Evolutionary conservation across 306 rosid species (phyloP), one percentile per base, ranked within the genome.

Genomic region (Pachyrhizus erosus): DNA sequence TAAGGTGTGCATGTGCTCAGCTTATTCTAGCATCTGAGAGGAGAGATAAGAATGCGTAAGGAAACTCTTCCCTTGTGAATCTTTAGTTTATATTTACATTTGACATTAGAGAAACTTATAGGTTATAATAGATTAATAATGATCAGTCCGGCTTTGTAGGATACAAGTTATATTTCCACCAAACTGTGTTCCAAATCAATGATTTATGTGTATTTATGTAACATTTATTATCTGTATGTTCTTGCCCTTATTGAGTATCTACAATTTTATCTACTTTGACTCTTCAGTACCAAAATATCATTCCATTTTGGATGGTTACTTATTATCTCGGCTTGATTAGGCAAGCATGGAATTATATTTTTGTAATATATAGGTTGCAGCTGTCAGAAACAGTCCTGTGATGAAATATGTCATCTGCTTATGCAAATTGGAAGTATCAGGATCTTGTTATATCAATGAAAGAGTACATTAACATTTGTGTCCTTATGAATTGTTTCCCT

Each of bases 11-110:
- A 57, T 86, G 83, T 77, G 67, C n/a, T 45, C 49, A 78, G 9
- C 84, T 86, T 49, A 54, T 82, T 67, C 23, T 1, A 2, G 81
- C 84, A 73, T 78, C 54, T 39, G 64, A 58, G 58, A 40, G 7
- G 60, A 34, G 48, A 33, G 81, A 82, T 57, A 72, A 86, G 76
- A 39, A 73, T 10, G 2, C 12, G 84, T 82, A 82, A 57, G 83
- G 45, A 78, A 77, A 73, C 48, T 69, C 62, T 7, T 2, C 20
- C 40, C 3, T 73, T 17, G 14, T 77, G 42, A 14, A 62, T 14
- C 26, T 75, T 24, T 46, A 14, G 42, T 39, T 71, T 71, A 46
- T 55, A 15, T 57, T 23, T 34, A 70, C 9, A 21, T 75, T 72
- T 14, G 39, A 14, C 68, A 27, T 27, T 27, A 27, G 68, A 61